Base-by-base conservation (phyloP, 2,329 filamentous ascomycete genomes). In the Scedosporium dehoogii region DNA sequence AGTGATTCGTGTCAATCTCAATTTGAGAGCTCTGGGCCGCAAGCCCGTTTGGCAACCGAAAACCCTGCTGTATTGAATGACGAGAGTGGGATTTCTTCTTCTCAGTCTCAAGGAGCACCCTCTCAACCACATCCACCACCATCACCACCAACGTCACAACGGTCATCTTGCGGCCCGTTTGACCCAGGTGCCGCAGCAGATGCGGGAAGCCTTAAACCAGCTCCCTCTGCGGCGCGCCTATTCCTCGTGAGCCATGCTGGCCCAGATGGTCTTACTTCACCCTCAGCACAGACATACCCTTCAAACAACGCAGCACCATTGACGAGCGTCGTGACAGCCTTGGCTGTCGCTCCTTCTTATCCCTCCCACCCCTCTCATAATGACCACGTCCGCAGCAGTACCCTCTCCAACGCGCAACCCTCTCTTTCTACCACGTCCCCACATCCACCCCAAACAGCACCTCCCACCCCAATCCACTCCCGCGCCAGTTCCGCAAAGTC, bases 301-400 rank as follows among this genome's bases (percentile, higher is more conserved):
- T 16, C 53, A 12, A 56, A 38, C 29, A 62, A 58, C 60, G 60
- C 60, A 46, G 33, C 60, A 44, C 60, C 60, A 10, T 21, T 62
- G 60, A 62, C 86, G 67, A 84, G 81, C 71, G 78, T 87, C 69
- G 81, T 88, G 68, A 85, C 84, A 67, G 83, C 83, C 68, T 82
- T 81, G 63, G 78, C 79, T 70, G 85, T 89, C 69, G 80, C 85
- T 75, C 87, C 86, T 72, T 78, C 81, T 67, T 84, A 90, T 73
- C 81, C 90, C 68, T 90, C 87, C 68, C 88, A 87, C 65, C 87
- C 59, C 1, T 18, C 23, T 38, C 18, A 21, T 16, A 25, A 55
- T 68, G 75, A 73, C 73, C 76, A 82, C 76, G 78, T 81, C 74
- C 76, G 78, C 73, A 71, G 70, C 63, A 42, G n/a, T 16, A 46